Evolutionary conservation across 345 rosid genomes (phyloP).

Genomic region (Camelina laxa): DNA sequence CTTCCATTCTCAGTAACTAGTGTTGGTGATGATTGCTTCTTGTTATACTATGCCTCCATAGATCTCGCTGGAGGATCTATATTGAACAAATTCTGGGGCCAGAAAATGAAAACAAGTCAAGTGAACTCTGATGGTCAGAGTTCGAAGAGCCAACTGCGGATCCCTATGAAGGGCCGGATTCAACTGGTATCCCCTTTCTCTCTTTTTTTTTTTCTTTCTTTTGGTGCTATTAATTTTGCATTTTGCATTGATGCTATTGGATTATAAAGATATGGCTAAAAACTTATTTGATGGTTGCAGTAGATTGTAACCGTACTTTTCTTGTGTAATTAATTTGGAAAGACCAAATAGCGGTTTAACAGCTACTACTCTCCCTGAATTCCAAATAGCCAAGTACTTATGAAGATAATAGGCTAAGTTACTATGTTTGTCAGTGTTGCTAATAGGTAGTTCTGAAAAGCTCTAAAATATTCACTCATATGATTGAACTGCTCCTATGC

Average conservation of each 20-base stretch:
- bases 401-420: not conserved
- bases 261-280: not conserved
- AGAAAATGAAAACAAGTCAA: constrained; percentile 56
- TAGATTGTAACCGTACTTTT: not conserved
- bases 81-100: constrained; percentile 58
- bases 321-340: not conserved
- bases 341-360: not conserved
- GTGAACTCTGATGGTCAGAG: constrained; percentile 67
- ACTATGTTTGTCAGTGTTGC: too few relatives aligned
- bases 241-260: not conserved
- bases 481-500: constrained; percentile 37
- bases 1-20: constrained; percentile 94
- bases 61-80: constrained; percentile 69
- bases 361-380: not conserved
- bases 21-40: constrained; percentile 81
- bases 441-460: too few relatives aligned
- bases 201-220: constrained; percentile 7
- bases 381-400: not conserved
- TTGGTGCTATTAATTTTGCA: constrained; percentile 11
- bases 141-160: constrained; percentile 66
- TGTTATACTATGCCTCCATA: constrained; percentile 82
- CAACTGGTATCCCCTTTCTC: constrained; percentile 65
- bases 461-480: not conserved
- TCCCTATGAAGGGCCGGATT: constrained; percentile 95
- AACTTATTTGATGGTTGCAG: not conserved